Conservation (phyloP, 306 rosid genomes). For the Vachellia pachyceras region DNA sequence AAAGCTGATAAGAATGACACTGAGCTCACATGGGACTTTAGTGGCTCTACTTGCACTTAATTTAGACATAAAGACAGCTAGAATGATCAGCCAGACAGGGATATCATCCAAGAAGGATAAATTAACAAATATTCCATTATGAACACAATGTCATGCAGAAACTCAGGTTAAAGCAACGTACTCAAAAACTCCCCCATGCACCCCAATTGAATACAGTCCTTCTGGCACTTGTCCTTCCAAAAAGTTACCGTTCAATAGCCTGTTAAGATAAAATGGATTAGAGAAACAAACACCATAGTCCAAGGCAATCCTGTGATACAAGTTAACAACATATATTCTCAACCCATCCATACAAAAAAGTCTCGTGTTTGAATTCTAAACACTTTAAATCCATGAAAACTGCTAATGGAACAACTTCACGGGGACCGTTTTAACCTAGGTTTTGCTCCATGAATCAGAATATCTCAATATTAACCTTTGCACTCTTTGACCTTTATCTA, state of each 20-base stretch:
- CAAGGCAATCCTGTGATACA: constrained; percentile 14
- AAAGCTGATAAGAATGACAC: not conserved
- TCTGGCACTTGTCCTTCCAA: constrained; percentile 89
- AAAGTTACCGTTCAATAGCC: constrained; percentile 80
- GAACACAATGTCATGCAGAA: constrained; percentile 14
- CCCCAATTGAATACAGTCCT: constrained; percentile 82
- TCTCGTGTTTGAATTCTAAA: constrained; percentile 12
- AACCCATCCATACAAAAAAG: constrained; percentile 10
- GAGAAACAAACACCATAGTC: constrained; percentile 18
- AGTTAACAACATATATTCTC: not conserved
- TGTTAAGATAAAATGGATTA: constrained; percentile 48
- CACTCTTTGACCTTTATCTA: constrained; percentile 5
- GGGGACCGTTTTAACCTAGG: not conserved
- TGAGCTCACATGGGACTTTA: not conserved
- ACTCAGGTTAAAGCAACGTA: constrained; percentile 48
- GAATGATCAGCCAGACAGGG: constrained; percentile 8
- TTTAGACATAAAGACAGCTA: constrained; percentile 14
- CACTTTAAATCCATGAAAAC: not conserved
- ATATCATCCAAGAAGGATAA: not conserved
- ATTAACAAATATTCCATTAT: constrained; percentile 15
- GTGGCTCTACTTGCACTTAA: constrained; percentile 24
- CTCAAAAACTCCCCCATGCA: constrained; percentile 97
- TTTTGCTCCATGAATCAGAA: constrained; percentile 1
- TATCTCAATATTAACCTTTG: not conserved
- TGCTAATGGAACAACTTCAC: constrained; percentile 19